Conservation (phyloP, 202 grass and related monocot genomes). For the Schoenoplectus triqueter region DNA sequence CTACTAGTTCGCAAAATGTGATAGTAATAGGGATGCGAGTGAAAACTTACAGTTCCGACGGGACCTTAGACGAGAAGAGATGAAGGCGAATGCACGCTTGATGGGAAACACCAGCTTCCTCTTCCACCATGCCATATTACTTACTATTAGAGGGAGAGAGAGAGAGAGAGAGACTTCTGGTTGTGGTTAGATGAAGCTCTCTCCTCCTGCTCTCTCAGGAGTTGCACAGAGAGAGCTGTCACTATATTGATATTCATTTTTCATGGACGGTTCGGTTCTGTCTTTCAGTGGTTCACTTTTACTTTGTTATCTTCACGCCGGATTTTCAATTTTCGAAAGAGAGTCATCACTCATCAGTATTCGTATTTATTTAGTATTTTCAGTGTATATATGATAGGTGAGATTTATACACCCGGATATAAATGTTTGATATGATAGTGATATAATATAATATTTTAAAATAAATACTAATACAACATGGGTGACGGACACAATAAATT, state of each 20-base stretch:
- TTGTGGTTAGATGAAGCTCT: slow-evolving; percentile 1
- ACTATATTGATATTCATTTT: not conserved
- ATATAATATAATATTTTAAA: too few relatives aligned
- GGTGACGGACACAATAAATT: too few relatives aligned
- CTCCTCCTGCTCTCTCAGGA: not conserved
- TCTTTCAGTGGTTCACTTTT: not conserved
- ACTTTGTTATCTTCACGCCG: not conserved
- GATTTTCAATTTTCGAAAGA: not conserved
- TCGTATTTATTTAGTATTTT: too few relatives aligned
- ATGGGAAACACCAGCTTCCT: slow-evolving; percentile 67
- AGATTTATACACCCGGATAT: too few relatives aligned
- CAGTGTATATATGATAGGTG: too few relatives aligned
- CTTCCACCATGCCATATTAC: slow-evolving; percentile 74
- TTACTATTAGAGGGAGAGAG: not conserved
- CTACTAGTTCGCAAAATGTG: too few relatives aligned
- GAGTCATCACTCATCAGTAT: too few relatives aligned
- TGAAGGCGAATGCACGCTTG: slow-evolving; percentile 62
- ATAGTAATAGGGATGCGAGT: not conserved
- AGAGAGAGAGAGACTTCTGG: not conserved
- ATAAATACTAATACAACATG: too few relatives aligned
- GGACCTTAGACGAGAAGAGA: slow-evolving; percentile 57
- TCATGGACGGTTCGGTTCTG: not conserved
- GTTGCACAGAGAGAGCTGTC: slow-evolving; percentile 20
- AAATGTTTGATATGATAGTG: too few relatives aligned
- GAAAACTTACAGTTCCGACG: slow-evolving; percentile 61